These are phyloP conservation scores for Solanum sejunctum DNA, from an alignment of 257 asterid species.

Conservation along the genomic window DNA sequence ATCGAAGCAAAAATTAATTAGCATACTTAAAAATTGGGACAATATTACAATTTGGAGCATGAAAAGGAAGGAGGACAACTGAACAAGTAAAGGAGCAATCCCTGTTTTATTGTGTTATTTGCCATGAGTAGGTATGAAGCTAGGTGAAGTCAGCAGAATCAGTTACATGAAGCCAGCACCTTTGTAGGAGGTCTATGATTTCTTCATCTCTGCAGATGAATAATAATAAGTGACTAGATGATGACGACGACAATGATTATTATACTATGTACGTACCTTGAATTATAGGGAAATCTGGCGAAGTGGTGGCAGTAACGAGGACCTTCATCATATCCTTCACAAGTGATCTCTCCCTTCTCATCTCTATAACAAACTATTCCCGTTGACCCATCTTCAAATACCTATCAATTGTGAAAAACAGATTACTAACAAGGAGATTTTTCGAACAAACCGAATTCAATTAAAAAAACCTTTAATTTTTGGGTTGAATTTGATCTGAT, in stretches of 20 bases:
- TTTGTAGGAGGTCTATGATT: background rate
- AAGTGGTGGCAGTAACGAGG: conserved; percentile 7
- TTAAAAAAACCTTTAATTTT: conserved; percentile 6
- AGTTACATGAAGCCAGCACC: background rate
- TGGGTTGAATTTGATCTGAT: conserved; percentile 29
- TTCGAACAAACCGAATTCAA: no score
- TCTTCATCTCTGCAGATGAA: background rate
- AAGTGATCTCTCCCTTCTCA: conserved; percentile 15
- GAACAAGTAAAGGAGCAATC: background rate
- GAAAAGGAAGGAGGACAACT: background rate
- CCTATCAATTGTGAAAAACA: background rate
- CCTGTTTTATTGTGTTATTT: background rate
- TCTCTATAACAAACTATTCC: conserved; percentile 21
- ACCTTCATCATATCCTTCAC: conserved; percentile 26
- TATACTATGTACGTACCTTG: conserved; percentile 10
- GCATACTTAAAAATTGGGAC: background rate
- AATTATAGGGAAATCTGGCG: background rate
- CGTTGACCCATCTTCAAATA: conserved; percentile 12
- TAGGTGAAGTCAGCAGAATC: background rate
- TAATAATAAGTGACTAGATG: background rate
- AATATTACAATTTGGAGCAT: background rate
- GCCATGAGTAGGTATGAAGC: background rate
- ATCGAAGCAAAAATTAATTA: background rate
- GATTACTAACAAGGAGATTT: background rate
- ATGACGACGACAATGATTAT: background rate